Evolutionary conservation across 148 eudicot species (phyloP).

Genomic region (Fagopyrum tataricum): DNA sequence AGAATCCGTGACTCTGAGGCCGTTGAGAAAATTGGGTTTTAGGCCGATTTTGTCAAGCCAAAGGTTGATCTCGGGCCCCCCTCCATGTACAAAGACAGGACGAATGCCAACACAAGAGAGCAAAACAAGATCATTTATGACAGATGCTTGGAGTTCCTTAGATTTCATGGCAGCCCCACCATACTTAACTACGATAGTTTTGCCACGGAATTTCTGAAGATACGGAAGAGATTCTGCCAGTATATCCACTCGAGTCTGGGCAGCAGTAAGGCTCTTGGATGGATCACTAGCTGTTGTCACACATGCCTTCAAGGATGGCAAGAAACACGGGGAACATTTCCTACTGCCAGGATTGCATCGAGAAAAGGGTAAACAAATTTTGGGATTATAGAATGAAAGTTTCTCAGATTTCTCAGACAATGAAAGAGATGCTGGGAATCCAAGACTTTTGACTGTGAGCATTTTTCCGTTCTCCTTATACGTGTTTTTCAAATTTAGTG

Average conservation of each 20-base stretch:
- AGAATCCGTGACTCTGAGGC: constrained; percentile 67
- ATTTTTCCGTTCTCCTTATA: background rate
- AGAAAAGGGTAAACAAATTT: background rate
- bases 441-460: constrained; percentile 13
- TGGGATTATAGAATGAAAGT: background rate
- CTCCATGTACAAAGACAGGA: constrained; percentile 69
- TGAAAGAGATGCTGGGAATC: background rate
- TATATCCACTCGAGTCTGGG: constrained; percentile 55
- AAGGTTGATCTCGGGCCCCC: constrained; percentile 75
- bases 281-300: background rate
- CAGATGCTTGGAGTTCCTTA: constrained; percentile 58
- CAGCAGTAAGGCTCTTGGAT: constrained; percentile 19
- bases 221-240: constrained; percentile 71
- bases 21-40: constrained; percentile 58
- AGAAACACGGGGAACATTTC: background rate
- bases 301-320: background rate
- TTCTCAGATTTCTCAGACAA: background rate
- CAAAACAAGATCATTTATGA: constrained; percentile 57
- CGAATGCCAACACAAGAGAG: constrained; percentile 68
- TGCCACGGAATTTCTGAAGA: constrained; percentile 67
- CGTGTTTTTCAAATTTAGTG: background rate
- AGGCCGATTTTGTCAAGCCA: constrained; percentile 52
- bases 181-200: constrained; percentile 71
- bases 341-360: constrained; percentile 1
- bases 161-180: constrained; percentile 94